These are phyloP conservation scores for Xerocomus potaroensis DNA, from an alignment of 768 basidiomycete genomes.

Conservation along the genomic window DNA sequence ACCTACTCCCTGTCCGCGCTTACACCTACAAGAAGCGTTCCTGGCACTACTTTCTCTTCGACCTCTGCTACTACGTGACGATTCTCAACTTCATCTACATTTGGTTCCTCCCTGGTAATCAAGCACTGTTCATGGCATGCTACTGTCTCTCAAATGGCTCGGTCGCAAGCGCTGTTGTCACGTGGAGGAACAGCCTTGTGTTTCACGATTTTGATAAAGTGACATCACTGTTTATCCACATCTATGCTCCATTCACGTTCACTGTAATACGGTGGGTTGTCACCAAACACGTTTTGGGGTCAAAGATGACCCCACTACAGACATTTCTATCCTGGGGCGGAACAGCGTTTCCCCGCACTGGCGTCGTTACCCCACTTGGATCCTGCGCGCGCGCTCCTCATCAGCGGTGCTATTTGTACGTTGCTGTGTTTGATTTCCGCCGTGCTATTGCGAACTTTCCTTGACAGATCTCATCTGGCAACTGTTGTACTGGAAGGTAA, in stretches of 20 bases:
- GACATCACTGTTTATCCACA: constrained; percentile 91
- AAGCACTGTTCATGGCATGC: constrained; percentile 82
- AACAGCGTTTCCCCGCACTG: constrained; percentile 82
- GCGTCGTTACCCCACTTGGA: constrained; percentile 62
- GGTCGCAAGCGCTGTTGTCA: constrained; percentile 91
- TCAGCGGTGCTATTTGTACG: constrained; percentile 84
- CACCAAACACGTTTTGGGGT: not conserved
- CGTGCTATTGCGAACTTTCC: constrained; percentile 5
- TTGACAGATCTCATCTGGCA: constrained; percentile 89
- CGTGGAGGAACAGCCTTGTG: constrained; percentile 97
- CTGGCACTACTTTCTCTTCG: constrained; percentile 94
- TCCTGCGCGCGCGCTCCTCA: constrained; percentile 65
- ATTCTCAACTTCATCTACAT: constrained; percentile 89
- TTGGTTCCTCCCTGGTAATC: constrained; percentile 80
- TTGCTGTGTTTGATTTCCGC: constrained; percentile 7
- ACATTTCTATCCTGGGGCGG: constrained; percentile 83
- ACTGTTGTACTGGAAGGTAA: constrained; percentile 85
- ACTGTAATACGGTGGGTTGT: constrained; percentile 76
- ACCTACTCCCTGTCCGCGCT: constrained; percentile 77
- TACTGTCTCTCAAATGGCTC: constrained; percentile 91
- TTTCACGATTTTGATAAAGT: constrained; percentile 98
- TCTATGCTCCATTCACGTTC: constrained; percentile 88
- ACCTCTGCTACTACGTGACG: constrained; percentile 90
- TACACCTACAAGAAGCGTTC: constrained; percentile 89
- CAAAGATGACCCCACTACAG: constrained; percentile 36